Evolutionary conservation across 2,329 filamentous ascomycete genomes (phyloP), one percentile per base, ranked within the genome.

Genomic region (Byssothecium circinans): DNA sequence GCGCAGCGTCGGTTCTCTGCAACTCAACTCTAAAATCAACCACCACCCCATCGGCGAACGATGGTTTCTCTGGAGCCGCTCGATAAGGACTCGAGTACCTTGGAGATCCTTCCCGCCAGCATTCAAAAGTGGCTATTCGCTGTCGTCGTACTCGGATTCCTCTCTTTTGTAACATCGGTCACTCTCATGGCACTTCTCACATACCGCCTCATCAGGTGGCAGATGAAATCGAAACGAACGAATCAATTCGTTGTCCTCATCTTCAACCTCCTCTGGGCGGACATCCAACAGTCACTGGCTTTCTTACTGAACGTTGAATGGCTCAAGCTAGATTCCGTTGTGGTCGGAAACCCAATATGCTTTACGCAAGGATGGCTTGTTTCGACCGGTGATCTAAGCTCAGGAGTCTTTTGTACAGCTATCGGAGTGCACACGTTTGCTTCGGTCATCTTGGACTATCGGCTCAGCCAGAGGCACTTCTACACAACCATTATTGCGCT

Each of bases 171-270:
- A 15, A 68, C 74, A 18, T 75, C 78, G 2, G 50, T 70, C 4
- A 57, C 61, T 8, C 70, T 81, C 2, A 65, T 79, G 17, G 37
- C 69, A 22, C 61, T 78, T 40, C 72, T 81, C 46, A 71, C 66
- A 22, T 78, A 75, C 58, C 73, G 75, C 22, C 72, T 80, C 47
- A 54, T 79, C 8, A 54, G 48, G 46, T 72, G 69, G 68, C 61
- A 64, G 33, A 57, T 64, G 45, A 67, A 65, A 42, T 65, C 67
- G 8, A 70, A 68, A 36, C 56, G 61, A 14, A 67, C 59, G 54
- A 88, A 87, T 54, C 86, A 88, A 65, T 86, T 88, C 59, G 76
- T 88, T 22, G 74, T 88, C 0, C 75, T 89, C 4, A 85, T 88
- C 48, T 81, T 86, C 64, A 88, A 88, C 62, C 77, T 89, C 0